phyloP scores from a whole-genome alignment of 2,329 filamentous ascomycete species.

The Seiridium unicorne region DNA sequence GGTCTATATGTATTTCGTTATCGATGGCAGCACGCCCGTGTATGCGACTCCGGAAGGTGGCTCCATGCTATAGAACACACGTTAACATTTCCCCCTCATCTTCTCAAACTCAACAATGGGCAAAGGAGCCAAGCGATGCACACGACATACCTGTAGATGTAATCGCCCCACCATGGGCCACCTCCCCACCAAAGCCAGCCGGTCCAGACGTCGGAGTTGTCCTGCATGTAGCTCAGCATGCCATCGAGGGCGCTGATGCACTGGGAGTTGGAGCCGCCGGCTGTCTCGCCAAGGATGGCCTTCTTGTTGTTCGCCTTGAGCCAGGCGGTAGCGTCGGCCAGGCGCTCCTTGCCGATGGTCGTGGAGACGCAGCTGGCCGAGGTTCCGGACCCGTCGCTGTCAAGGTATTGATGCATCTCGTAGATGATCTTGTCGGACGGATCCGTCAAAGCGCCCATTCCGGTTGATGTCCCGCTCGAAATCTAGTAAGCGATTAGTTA shows the following conservation, averaged over 20 bases:
- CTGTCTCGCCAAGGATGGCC: constrained; percentile 52
- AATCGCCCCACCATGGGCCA: constrained; percentile 57
- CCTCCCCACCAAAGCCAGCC: constrained; percentile 58
- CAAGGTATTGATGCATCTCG: constrained; percentile 62
- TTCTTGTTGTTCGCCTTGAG: constrained; percentile 51
- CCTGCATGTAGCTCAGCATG: constrained; percentile 49
- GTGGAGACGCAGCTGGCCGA: constrained; percentile 41
- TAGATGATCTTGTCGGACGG: constrained; percentile 50
- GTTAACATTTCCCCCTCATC: background rate
- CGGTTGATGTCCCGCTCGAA: background rate
- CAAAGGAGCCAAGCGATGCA: background rate
- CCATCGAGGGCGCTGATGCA: constrained; percentile 51
- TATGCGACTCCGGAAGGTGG: constrained; percentile 24
- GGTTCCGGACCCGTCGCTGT: constrained; percentile 53
- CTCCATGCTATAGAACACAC: constrained; percentile 25
- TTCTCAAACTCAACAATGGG: background rate
- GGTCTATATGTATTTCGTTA: constrained; percentile 22
- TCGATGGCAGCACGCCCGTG: constrained; percentile 22
- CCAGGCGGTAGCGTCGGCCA: constrained; percentile 20
- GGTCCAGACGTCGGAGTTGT: constrained; percentile 52
- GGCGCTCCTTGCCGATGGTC: constrained; percentile 47
- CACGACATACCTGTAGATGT: constrained; percentile 16
- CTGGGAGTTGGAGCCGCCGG: constrained; percentile 47
- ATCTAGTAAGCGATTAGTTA: constrained; percentile 57
- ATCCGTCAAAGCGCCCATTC: constrained; percentile 24